These are phyloP conservation scores for Saccharomyces paradoxus DNA, from an alignment of 805 yeast species.

Conservation along the genomic window DNA sequence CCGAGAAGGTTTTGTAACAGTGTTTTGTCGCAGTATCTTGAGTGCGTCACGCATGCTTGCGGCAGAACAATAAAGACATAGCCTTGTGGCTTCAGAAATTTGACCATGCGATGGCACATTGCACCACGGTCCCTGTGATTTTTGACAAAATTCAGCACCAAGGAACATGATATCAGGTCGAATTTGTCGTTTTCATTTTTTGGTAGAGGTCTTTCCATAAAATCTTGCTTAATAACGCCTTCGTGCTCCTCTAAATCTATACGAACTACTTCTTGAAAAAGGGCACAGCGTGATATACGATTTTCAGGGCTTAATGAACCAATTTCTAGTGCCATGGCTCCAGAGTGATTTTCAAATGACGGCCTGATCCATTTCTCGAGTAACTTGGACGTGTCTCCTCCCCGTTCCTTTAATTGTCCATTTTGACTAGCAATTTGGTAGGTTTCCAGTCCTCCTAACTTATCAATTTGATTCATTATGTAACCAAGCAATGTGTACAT, in stretches of 20 bases:
- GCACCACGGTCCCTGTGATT: constrained; percentile 61
- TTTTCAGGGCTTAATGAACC: constrained; percentile 73
- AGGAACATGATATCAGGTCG: constrained; percentile 67
- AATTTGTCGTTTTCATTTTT: constrained; percentile 38
- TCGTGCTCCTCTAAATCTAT: constrained; percentile 63
- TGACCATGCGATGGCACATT: constrained; percentile 57
- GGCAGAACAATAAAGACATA: constrained; percentile 76
- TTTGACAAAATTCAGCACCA: constrained; percentile 86
- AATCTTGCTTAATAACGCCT: constrained; percentile 67
- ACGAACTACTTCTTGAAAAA: constrained; percentile 46
- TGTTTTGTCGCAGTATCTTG: constrained; percentile 49
- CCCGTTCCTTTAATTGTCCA: constrained; percentile 72
- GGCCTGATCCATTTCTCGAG: constrained; percentile 58
- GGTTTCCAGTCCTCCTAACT: constrained; percentile 65
- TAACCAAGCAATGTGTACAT: constrained; percentile 34
- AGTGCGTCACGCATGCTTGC: constrained; percentile 74
- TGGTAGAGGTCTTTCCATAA: constrained; percentile 70
- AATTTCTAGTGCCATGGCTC: constrained; percentile 56
- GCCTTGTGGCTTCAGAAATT: constrained; percentile 40
- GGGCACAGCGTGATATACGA: constrained; percentile 49
- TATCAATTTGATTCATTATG: constrained; percentile 53
- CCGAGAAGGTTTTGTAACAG: constrained; percentile 35
- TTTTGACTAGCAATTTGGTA: constrained; percentile 81
- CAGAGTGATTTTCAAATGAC: neutral
- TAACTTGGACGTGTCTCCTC: constrained; percentile 86